phyloP scores from a whole-genome alignment of 139 green algal genomes.

The Nannochloris sp. region DNA sequence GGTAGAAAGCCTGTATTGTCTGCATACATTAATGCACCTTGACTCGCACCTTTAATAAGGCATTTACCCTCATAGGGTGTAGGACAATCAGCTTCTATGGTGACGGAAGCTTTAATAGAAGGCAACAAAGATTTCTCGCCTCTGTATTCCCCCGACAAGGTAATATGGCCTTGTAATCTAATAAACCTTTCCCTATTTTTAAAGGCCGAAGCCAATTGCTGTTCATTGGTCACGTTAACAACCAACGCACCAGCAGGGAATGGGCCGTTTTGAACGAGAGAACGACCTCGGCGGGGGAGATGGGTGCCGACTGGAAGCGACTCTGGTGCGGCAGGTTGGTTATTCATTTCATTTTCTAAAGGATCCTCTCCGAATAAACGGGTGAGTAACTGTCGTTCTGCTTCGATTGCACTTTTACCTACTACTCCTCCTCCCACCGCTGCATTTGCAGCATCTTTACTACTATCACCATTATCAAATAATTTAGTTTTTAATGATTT shows the following conservation, averaged over 20 bases:
- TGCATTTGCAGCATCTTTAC: too few species aligned
- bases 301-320: not conserved
- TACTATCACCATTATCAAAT: too few species aligned
- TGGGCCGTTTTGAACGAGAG: not conserved
- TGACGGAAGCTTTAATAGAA: constrained; percentile 13
- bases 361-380: too few species aligned
- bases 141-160: constrained; percentile 1
- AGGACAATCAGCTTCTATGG: constrained; percentile 19
- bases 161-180: constrained; percentile 12
- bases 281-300: too few species aligned
- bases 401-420: too few species aligned
- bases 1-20: constrained; percentile 23
- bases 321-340: too few species aligned
- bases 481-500: too few species aligned
- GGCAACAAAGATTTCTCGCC: constrained; percentile 20
- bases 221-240: constrained; percentile 11
- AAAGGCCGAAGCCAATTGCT: constrained; percentile 13
- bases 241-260: not conserved
- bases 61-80: constrained; percentile 20
- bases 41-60: constrained; percentile 12
- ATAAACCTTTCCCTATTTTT: constrained; percentile 18
- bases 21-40: constrained; percentile 16
- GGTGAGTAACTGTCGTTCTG: too few species aligned
- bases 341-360: too few species aligned
- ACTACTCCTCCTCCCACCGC: too few species aligned